Evolutionary conservation across 2,329 filamentous ascomycete genomes (phyloP).

Genomic region (Fusarium praegraminearum): DNA sequence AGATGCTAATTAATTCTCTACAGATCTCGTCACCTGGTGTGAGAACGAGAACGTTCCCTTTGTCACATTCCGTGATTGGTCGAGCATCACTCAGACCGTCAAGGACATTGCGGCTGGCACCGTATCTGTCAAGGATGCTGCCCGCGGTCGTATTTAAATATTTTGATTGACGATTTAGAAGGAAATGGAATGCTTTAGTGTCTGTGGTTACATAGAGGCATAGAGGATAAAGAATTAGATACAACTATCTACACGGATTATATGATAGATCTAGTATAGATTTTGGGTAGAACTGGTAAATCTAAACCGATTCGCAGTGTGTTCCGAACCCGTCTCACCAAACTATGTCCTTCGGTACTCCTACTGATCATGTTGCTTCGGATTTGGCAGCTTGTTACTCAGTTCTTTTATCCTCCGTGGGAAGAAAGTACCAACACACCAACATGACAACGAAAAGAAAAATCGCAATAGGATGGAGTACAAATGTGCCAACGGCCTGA

Average conservation of each 20-base stretch:
- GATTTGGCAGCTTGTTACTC: slow-evolving; percentile 51
- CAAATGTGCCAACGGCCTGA: slow-evolving; percentile 71
- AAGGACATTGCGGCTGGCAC: slow-evolving; percentile 82
- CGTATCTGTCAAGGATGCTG: slow-evolving; percentile 76
- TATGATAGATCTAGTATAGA: slow-evolving; percentile 34
- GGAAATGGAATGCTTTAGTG: background rate
- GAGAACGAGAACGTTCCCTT: slow-evolving; percentile 87
- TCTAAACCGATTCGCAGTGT: background rate
- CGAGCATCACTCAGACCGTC: slow-evolving; percentile 79
- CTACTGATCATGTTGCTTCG: background rate
- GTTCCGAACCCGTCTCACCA: background rate
- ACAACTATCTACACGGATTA: slow-evolving; percentile 12
- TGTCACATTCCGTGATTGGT: slow-evolving; percentile 88
- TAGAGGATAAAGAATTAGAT: slow-evolving; percentile 30
- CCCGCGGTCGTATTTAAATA: slow-evolving; percentile 60
- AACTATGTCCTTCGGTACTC: background rate
- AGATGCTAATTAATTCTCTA: slow-evolving; percentile 22
- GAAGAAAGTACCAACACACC: slow-evolving; percentile 72
- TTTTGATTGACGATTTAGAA: slow-evolving; percentile 8
- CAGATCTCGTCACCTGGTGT: slow-evolving; percentile 89
- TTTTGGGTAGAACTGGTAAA: slow-evolving; percentile 20
- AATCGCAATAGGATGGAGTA: slow-evolving; percentile 75
- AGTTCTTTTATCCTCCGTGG: slow-evolving; percentile 67
- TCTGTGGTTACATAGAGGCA: slow-evolving; percentile 17
- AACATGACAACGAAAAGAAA: slow-evolving; percentile 74